Evolutionary conservation across 805 yeast species (phyloP).

Genomic region (Diddensiella santjacobensis): DNA sequence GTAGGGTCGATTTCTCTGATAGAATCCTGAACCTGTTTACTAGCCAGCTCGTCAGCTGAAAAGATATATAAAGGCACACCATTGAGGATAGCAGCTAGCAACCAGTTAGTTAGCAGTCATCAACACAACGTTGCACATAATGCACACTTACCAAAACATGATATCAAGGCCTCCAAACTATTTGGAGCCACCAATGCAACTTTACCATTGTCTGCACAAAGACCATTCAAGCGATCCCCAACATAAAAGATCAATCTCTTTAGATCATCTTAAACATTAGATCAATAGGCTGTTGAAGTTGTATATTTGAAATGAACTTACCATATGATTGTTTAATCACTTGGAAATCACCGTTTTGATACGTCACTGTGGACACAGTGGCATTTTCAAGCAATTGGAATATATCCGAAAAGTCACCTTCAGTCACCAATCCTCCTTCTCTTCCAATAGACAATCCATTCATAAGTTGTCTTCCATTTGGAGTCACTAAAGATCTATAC

Average conservation of each 20-base stretch:
- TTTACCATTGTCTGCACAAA: conserved; percentile 2
- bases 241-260: conserved; percentile 13
- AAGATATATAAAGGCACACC: conserved; percentile 12
- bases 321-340: not conserved
- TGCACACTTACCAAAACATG: conserved; percentile 5
- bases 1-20: conserved; percentile 1
- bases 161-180: conserved; percentile 11
- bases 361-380: conserved; percentile 33
- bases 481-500: conserved; percentile 69
- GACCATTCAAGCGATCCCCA: not conserved
- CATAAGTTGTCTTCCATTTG: conserved; percentile 63
- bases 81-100: conserved; percentile 11
- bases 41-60: conserved; percentile 7
- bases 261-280: not conserved
- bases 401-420: conserved; percentile 71
- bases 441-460: conserved; percentile 58
- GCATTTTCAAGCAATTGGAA: conserved; percentile 45
- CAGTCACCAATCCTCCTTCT: conserved; percentile 52
- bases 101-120: conserved; percentile 1
- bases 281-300: not conserved
- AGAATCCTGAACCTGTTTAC: conserved; percentile 5
- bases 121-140: too few relatives aligned
- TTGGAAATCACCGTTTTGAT: not conserved
- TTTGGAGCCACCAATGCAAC: conserved; percentile 14
- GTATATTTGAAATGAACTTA: not conserved